phyloP scores from a whole-genome alignment of 495 filamentous ascomycete species.

The Schizothecium vesticola region DNA sequence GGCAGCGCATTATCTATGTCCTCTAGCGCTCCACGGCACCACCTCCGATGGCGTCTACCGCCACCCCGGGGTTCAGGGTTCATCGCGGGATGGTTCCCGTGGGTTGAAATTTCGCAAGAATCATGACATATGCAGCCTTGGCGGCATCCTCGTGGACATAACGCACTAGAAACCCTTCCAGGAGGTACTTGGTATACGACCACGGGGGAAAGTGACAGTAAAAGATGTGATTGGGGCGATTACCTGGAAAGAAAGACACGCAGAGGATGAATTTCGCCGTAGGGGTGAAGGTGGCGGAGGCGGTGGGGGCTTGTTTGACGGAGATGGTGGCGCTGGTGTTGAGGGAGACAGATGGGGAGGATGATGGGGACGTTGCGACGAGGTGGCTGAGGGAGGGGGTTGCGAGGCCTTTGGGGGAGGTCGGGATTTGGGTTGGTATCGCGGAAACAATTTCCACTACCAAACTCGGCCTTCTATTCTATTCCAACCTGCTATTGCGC shows the following conservation, averaged over 20 bases:
- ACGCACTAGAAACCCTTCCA: not conserved
- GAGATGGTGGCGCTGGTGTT: not conserved
- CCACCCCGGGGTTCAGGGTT: not conserved
- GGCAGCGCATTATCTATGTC: not conserved
- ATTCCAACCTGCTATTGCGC: too few species aligned
- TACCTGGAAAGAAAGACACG: not conserved
- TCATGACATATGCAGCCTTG: conserved; percentile 1
- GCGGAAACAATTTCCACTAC: too few species aligned
- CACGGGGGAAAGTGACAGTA: not conserved
- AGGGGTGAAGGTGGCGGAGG: not conserved
- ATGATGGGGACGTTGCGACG: not conserved
- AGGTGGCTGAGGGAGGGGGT: not conserved
- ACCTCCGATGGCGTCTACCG: not conserved
- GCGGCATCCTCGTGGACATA: not conserved
- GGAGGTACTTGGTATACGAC: not conserved
- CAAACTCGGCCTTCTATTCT: too few species aligned
- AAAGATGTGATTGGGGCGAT: conserved; percentile 1
- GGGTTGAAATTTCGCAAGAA: not conserved
- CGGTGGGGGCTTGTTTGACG: not conserved
- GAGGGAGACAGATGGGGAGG: not conserved
- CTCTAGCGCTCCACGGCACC: not conserved
- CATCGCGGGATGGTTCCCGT: not conserved
- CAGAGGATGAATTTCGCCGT: not conserved
- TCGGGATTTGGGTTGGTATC: too few species aligned
- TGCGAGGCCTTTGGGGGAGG: too few species aligned